These are phyloP conservation scores for Tetracentron sinense DNA, from an alignment of 164 flowering plant species.

Conservation along the genomic window DNA sequence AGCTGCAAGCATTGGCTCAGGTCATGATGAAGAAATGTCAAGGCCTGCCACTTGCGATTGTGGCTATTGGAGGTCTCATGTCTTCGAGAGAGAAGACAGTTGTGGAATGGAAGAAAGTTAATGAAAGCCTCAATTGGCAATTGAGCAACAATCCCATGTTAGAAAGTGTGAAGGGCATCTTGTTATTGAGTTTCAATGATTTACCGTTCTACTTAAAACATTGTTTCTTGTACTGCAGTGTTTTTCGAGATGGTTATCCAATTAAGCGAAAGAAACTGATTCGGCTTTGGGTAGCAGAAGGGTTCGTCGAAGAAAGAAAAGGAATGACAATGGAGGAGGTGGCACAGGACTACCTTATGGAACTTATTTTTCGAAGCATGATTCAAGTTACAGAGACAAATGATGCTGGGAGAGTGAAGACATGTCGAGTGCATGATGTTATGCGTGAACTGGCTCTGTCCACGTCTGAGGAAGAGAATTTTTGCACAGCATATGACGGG, in stretches of 20 bases:
- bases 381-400: slow-evolving; percentile 28
- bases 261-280: slow-evolving; percentile 36
- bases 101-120: slow-evolving; percentile 34
- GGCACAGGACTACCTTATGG: slow-evolving; percentile 38
- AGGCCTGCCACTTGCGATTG: slow-evolving; percentile 53
- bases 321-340: slow-evolving; percentile 41
- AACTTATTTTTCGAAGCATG: slow-evolving; percentile 42
- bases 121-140: slow-evolving; percentile 29
- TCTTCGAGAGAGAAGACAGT: slow-evolving; percentile 22
- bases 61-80: slow-evolving; percentile 37
- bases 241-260: slow-evolving; percentile 33
- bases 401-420: slow-evolving; percentile 26
- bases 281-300: slow-evolving; percentile 54
- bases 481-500: slow-evolving; percentile 14
- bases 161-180: slow-evolving; percentile 23
- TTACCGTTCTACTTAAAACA: slow-evolving; percentile 37
- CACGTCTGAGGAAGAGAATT: slow-evolving; percentile 23
- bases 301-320: slow-evolving; percentile 28
- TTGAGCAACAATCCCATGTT: slow-evolving; percentile 29
- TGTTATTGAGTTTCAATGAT: slow-evolving; percentile 38
- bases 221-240: slow-evolving; percentile 42
- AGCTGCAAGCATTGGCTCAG: slow-evolving; percentile 22
- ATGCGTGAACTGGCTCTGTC: slow-evolving; percentile 36
- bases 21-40: slow-evolving; percentile 27
- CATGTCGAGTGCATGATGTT: slow-evolving; percentile 42